These are phyloP conservation scores for Boletus patriciae DNA, from an alignment of 768 basidiomycete genomes.

Conservation along the genomic window DNA sequence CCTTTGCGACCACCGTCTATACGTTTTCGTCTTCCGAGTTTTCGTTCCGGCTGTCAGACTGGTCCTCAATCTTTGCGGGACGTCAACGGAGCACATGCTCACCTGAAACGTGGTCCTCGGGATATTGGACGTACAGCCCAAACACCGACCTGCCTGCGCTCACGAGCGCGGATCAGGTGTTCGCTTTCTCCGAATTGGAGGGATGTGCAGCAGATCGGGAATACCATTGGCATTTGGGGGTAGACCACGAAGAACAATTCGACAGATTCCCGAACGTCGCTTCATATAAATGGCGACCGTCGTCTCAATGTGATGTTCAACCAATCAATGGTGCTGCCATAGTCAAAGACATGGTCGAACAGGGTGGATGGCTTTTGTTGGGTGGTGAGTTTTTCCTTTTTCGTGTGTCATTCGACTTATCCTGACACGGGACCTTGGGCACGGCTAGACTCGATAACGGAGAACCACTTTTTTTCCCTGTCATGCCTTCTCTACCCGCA, in stretches of 20 bases:
- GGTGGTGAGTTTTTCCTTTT: constrained; percentile 47
- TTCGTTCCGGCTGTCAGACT: constrained; percentile 17
- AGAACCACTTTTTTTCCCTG: constrained; percentile 73
- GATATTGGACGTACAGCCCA: constrained; percentile 44
- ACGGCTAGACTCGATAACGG: constrained; percentile 60
- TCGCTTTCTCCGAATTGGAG: constrained; percentile 54
- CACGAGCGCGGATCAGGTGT: constrained; percentile 42
- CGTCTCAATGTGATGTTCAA: constrained; percentile 42
- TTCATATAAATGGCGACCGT: constrained; percentile 56
- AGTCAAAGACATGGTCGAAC: constrained; percentile 58
- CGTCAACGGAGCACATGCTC: constrained; percentile 34
- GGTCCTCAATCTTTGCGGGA: constrained; percentile 26
- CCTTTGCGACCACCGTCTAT: constrained; percentile 30
- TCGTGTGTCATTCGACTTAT: not conserved
- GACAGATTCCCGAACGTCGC: constrained; percentile 53
- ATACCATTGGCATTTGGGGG: constrained; percentile 61
- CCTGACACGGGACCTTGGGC: constrained; percentile 1
- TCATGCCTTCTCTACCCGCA: constrained; percentile 68
- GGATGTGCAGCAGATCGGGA: constrained; percentile 66
- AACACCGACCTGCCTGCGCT: constrained; percentile 38
- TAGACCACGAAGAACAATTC: constrained; percentile 48
- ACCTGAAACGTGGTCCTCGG: constrained; percentile 36
- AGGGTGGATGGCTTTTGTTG: constrained; percentile 69
- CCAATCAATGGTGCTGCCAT: constrained; percentile 44
- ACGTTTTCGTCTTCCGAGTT: constrained; percentile 27